These are phyloP conservation scores for Pouteria campechiana DNA, from an alignment of 179 eudicot genomes.

Conservation along the genomic window DNA sequence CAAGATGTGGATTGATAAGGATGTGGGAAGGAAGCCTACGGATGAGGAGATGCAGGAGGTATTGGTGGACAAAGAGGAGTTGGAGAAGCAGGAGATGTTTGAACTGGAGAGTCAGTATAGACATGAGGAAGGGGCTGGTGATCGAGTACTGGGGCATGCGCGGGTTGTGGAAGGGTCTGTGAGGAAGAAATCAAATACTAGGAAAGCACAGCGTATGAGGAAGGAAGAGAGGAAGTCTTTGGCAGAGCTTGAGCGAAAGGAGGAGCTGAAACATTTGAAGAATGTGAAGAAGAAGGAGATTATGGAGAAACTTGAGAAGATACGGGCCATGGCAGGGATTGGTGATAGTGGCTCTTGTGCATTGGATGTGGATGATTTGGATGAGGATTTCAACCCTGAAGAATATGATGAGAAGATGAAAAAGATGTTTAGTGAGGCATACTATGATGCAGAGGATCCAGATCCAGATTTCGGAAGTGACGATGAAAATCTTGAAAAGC, in stretches of 20 bases:
- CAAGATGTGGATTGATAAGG: slow-evolving; percentile 62
- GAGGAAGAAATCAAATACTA: slow-evolving; percentile 75
- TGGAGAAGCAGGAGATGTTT: slow-evolving; percentile 74
- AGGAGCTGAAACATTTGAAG: slow-evolving; percentile 89
- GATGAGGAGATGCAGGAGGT: slow-evolving; percentile 25
- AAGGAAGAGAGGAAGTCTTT: slow-evolving; percentile 77
- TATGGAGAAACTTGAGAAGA: slow-evolving; percentile 59
- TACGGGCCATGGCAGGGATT: slow-evolving; percentile 64
- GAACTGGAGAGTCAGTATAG: slow-evolving; percentile 76
- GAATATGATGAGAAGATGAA: slow-evolving; percentile 78
- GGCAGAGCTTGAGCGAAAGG: slow-evolving; percentile 64
- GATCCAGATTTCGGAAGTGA: slow-evolving; percentile 67
- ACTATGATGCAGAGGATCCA: slow-evolving; percentile 69
- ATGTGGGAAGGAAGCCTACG: slow-evolving; percentile 9
- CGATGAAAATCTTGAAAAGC: slow-evolving; percentile 63
- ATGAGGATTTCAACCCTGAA: slow-evolving; percentile 79
- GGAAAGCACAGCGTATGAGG: slow-evolving; percentile 73
- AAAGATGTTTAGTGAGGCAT: slow-evolving; percentile 45
- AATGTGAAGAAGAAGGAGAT: slow-evolving; percentile 88
- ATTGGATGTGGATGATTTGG: slow-evolving; percentile 73
- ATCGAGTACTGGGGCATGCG: slow-evolving; percentile 67
- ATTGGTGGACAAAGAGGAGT: slow-evolving; percentile 71
- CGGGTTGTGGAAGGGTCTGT: slow-evolving; percentile 74
- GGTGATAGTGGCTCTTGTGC: slow-evolving; percentile 21
- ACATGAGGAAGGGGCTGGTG: slow-evolving; percentile 66